Evolutionary conservation across 257 asterid genomes (phyloP).

Genomic region (Perilla frutescens): DNA sequence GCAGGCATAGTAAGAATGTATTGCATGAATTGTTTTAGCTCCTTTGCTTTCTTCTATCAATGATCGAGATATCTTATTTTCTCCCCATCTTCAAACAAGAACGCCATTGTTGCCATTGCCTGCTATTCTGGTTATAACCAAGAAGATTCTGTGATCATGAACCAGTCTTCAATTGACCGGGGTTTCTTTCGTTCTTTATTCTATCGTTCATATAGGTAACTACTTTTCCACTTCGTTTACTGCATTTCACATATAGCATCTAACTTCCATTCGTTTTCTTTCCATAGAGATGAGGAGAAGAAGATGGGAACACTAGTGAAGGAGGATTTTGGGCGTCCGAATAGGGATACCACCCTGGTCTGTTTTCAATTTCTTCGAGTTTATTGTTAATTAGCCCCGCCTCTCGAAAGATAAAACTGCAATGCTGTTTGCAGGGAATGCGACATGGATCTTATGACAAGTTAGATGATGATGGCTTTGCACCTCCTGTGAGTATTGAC

Average conservation of each 20-base stretch:
- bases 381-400: not conserved
- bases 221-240: not conserved
- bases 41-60: not conserved
- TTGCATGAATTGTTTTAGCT: not conserved
- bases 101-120: slow-evolving; percentile 73
- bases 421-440: slow-evolving; percentile 57
- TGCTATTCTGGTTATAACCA: slow-evolving; percentile 86
- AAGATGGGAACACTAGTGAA: slow-evolving; percentile 97
- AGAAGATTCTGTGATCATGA: slow-evolving; percentile 90
- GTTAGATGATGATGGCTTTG: slow-evolving; percentile 94
- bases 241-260: not conserved
- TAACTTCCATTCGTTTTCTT: slow-evolving; percentile 31
- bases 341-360: slow-evolving; percentile 73
- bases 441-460: slow-evolving; percentile 93
- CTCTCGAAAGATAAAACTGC: not conserved
- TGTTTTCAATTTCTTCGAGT: slow-evolving; percentile 4
- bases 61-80: slow-evolving; percentile 49
- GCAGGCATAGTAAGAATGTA: slow-evolving; percentile 65
- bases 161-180: slow-evolving; percentile 82
- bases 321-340: slow-evolving; percentile 96
- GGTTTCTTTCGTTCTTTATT: slow-evolving; percentile 81
- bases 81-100: slow-evolving; percentile 59
- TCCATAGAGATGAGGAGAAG: slow-evolving; percentile 92
- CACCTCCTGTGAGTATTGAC: slow-evolving; percentile 69
- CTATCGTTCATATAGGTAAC: slow-evolving; percentile 69